Percentiles rank a stretch among this genome's conserved stretches.
These are phyloP conservation scores for Tylopilus plumbeoviolaceoides DNA, from an alignment of 768 basidiomycete species.

Conservation along the genomic window DNA sequence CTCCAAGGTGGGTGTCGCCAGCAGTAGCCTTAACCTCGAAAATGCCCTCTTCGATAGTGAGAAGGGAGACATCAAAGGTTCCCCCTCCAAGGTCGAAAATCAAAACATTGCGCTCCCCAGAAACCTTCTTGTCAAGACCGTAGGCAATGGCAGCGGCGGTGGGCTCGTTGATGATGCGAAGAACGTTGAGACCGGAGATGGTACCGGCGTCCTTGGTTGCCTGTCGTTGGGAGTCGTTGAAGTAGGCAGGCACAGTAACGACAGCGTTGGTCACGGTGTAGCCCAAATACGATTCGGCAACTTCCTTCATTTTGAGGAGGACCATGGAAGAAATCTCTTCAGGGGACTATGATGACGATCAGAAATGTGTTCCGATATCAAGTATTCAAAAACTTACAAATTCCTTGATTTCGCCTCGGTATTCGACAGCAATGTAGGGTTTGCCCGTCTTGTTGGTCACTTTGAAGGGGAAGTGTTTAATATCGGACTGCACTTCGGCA, in stretches of 20 bases:
- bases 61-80: conserved; percentile 95
- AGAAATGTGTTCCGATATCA: conserved; percentile 7
- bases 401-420: conserved; percentile 91
- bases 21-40: conserved; percentile 98
- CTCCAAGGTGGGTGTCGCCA: conserved; percentile 97
- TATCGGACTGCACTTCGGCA: conserved; percentile 74
- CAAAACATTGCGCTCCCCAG: conserved; percentile 89
- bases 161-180: conserved; percentile 99
- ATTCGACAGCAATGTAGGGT: conserved; percentile 84
- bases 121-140: conserved; percentile 93
- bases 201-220: conserved; percentile 97
- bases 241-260: conserved; percentile 95
- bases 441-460: conserved; percentile 85
- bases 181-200: conserved; percentile 91
- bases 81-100: conserved; percentile 99
- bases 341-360: conserved; percentile 58
- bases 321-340: conserved; percentile 99
- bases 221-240: conserved; percentile 98
- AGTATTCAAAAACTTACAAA: conserved; percentile 59
- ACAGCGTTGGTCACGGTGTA: conserved; percentile 83
- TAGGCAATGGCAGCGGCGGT: conserved; percentile 98
- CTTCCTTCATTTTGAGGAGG: conserved; percentile 97
- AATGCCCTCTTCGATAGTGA: conserved; percentile 96
- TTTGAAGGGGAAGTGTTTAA: conserved; percentile 94
- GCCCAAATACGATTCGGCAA: conserved; percentile 94